Conservation (phyloP, 2,329 filamentous ascomycete genomes). For the Colletotrichum gigasporum region DNA sequence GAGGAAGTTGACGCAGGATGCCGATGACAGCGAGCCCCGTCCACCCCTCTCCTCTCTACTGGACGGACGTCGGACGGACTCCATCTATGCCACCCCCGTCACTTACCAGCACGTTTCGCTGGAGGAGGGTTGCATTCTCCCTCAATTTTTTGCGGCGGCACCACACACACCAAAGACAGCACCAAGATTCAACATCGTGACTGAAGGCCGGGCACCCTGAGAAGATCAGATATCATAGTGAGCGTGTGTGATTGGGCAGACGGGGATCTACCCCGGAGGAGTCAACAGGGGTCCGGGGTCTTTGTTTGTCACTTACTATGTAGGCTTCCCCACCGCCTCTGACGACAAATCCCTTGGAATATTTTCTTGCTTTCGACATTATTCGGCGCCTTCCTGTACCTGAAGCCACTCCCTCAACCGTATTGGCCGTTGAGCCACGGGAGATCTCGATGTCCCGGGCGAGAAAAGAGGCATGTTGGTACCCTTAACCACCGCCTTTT, state of each 20-base stretch:
- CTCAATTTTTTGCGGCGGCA: background rate
- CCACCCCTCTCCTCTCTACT: background rate
- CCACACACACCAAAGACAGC: background rate
- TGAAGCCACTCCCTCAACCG: background rate
- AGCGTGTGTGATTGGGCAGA: constrained; percentile 10
- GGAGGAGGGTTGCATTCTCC: background rate
- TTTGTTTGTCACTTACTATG: background rate
- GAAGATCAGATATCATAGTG: constrained; percentile 1
- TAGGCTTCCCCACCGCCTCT: constrained; percentile 17
- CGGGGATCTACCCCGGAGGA: constrained; percentile 11
- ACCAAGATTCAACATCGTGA: background rate
- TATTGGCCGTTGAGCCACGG: background rate
- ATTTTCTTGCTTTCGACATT: background rate
- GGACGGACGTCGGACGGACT: too few species aligned
- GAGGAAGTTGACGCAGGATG: background rate
- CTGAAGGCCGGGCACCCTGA: background rate
- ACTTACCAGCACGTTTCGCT: too few species aligned
- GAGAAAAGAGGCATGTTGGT: background rate
- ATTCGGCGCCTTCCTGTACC: background rate
- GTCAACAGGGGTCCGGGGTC: constrained; percentile 16
- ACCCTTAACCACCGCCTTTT: constrained; percentile 7
- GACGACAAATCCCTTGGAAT: background rate
- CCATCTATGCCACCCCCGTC: too few species aligned
- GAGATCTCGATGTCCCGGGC: constrained; percentile 7
- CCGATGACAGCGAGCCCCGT: background rate